These are phyloP conservation scores for Lophium mytilinum DNA, from an alignment of 495 filamentous ascomycete species.

Conservation along the genomic window DNA sequence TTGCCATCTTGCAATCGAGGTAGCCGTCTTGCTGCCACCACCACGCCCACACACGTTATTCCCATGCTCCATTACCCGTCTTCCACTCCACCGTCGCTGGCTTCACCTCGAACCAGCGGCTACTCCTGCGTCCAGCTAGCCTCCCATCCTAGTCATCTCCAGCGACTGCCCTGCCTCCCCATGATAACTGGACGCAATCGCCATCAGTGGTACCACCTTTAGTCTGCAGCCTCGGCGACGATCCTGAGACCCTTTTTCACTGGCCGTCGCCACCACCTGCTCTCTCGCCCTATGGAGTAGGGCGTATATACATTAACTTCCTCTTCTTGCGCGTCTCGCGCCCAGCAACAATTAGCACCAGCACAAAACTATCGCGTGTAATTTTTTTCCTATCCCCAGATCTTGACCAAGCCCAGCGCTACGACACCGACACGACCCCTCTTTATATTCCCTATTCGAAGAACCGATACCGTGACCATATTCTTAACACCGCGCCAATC, in stretches of 20 bases:
- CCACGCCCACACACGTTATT: background rate
- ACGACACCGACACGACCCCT: too few species aligned
- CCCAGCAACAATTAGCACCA: slow-evolving; percentile 25
- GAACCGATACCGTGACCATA: too few species aligned
- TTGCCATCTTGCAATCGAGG: too few species aligned
- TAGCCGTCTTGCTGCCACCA: background rate
- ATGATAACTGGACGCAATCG: background rate
- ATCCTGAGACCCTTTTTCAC: background rate
- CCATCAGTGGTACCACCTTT: too few species aligned
- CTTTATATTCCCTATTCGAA: too few species aligned
- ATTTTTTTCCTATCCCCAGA: too few species aligned
- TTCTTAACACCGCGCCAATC: too few species aligned
- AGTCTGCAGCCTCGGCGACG: background rate
- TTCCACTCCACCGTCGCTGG: background rate
- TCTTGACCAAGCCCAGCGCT: background rate
- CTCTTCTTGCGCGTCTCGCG: slow-evolving; percentile 26
- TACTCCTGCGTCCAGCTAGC: background rate
- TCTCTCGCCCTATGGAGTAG: slow-evolving; percentile 1
- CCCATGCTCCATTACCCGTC: background rate
- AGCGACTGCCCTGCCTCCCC: background rate
- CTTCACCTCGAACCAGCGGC: background rate
- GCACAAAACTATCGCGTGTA: too few species aligned
- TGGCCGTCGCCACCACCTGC: background rate
- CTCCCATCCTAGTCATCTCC: background rate
- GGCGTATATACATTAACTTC: slow-evolving; percentile 2